Evolutionary conservation across 2,329 filamentous ascomycete species (phyloP), one percentile per base, ranked within the genome.

Genomic region (Aspergillus sp.): DNA sequence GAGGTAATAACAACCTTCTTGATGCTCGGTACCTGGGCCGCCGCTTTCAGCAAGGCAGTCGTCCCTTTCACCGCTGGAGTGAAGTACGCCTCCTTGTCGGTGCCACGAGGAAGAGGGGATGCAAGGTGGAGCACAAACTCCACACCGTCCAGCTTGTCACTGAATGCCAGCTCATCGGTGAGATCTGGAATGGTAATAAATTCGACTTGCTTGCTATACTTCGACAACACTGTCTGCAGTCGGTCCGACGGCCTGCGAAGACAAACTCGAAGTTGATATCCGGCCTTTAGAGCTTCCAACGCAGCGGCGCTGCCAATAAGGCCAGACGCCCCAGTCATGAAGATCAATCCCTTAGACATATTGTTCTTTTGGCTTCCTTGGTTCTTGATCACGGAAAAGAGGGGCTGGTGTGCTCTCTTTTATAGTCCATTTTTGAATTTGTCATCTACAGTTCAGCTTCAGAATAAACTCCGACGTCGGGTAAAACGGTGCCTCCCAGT

Each of bases 111-210:
- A 15, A 70, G 40, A 33, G 68, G 67, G 0, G 66, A 68, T 15
- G 68, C 68, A 31, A 70, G 49, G 48, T 70, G 66, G 3, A 70
- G 37, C 0, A 70, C 61, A 50, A 58, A 70, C 41, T 69, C 60
- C 4, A 62, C 64, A 3, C 60, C 66, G 8, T 66, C 52, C 1
- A 70, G 55, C 35, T 64, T 59, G 0, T 43, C 60, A 3, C 31
- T 19, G 15, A 67, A 68, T 1, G 57, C 57, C 4, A 40, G 17
- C 35, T 63, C 62, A 1, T 60, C 45, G 1, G 62, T 66, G 17
- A 68, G 35, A 47, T 67, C 65, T 8, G 65, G 55, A 4, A 66
- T 41, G 15, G 58, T 54, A 12, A 64, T 56, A 43, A 58, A 67
- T 56, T 69, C 66, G 7, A 67, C 3, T 8, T 19, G 19, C 19